Percentiles rank a stretch among this genome's conserved stretches.
Conservation (phyloP, 345 rosid species). For the Clarkia xantiana region DNA sequence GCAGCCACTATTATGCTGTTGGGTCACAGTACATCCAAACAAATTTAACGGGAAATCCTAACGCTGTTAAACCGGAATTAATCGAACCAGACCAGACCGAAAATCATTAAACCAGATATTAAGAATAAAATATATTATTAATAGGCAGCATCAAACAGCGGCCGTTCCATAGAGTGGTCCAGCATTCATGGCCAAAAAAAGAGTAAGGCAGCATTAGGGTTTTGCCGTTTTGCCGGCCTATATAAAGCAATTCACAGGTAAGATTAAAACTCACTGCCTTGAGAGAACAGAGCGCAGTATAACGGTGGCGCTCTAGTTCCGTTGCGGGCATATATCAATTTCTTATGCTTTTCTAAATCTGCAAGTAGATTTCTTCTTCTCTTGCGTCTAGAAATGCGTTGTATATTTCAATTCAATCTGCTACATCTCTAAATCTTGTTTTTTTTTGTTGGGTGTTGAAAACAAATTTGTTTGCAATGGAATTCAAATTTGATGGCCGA, state of each 20-base stretch:
- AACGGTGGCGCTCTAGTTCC: slow-evolving; percentile 3
- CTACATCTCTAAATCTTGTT: background rate
- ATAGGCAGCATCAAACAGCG: too few species aligned
- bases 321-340: slow-evolving; percentile 6
- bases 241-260: background rate
- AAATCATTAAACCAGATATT: too few species aligned
- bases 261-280: slow-evolving; percentile 1
- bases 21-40: too few species aligned
- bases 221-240: background rate
- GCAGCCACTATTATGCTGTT: too few species aligned
- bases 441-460: background rate
- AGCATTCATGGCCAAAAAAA: too few species aligned
- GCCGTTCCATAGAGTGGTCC: too few species aligned
- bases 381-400: slow-evolving; percentile 2
- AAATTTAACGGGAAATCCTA: too few species aligned
- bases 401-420: background rate
- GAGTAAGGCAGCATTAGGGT: too few species aligned
- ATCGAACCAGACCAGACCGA: too few species aligned
- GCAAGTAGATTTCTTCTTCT: slow-evolving; percentile 3
- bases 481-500: background rate
- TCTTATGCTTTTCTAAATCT: background rate
- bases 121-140: too few species aligned
- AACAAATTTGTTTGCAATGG: background rate
- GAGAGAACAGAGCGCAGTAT: slow-evolving; percentile 7
- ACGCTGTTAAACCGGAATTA: too few species aligned